phyloP scores from a whole-genome alignment of 352 stramenopile genomes.

The Globisporangium canariense region DNA sequence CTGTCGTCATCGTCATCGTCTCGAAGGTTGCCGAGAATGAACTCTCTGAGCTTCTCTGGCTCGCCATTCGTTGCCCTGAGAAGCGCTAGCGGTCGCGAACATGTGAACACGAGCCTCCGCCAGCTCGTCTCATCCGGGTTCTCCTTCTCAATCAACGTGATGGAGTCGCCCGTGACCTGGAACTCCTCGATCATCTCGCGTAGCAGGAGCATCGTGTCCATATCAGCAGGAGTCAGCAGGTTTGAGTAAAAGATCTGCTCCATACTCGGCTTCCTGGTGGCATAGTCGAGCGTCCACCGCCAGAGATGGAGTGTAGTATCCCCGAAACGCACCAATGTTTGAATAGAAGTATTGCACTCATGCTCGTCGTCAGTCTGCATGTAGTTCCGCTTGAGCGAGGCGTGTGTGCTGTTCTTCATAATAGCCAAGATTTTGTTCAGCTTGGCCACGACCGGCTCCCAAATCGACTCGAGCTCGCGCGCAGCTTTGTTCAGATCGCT shows the following conservation, averaged over 20 bases:
- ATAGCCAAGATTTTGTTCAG: not conserved
- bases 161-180: not conserved
- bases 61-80: not conserved
- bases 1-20: not conserved
- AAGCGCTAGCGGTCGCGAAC: not conserved
- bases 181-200: conserved; percentile 1
- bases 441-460: not conserved
- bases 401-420: not conserved
- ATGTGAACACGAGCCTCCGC: not conserved
- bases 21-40: not conserved
- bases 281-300: not conserved
- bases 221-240: not conserved
- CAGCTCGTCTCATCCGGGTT: not conserved
- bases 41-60: not conserved
- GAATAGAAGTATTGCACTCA: too few species aligned
- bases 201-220: not conserved
- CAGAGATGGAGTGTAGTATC: not conserved
- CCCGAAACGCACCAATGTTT: not conserved
- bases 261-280: not conserved
- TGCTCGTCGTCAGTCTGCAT: too few species aligned
- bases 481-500: not conserved
- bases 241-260: not conserved
- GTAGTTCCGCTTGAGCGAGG: too few species aligned
- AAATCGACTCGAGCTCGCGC: not conserved
- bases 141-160: not conserved